Evolutionary conservation across 805 yeast species (phyloP).

Genomic region (Lachancea meyersii): DNA sequence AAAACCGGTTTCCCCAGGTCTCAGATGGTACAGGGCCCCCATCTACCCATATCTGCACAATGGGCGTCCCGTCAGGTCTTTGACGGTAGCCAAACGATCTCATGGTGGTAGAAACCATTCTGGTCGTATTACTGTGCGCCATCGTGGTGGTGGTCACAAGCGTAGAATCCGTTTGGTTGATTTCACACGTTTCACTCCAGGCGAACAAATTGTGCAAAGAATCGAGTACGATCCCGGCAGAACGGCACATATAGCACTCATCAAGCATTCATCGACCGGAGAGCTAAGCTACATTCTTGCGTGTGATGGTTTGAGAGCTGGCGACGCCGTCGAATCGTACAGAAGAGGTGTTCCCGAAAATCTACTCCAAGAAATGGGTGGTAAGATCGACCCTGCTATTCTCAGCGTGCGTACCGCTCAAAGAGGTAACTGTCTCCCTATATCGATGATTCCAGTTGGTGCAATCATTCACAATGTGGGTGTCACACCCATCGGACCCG

Average conservation of each 20-base stretch:
- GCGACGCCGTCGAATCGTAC: conserved; percentile 85
- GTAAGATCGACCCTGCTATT: conserved; percentile 86
- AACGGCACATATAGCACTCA: conserved; percentile 84
- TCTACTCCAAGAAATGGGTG: conserved; percentile 78
- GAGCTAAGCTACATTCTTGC: conserved; percentile 78
- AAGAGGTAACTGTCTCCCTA: conserved; percentile 91
- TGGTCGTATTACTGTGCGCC: conserved; percentile 86
- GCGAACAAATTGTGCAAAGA: conserved; percentile 73
- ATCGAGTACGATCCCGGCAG: conserved; percentile 96
- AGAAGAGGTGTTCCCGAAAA: conserved; percentile 80
- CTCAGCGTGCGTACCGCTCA: conserved; percentile 79
- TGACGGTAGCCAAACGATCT: conserved; percentile 66
- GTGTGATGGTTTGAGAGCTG: conserved; percentile 86
- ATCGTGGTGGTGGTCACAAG: conserved; percentile 95
- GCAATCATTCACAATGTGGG: conserved; percentile 86
- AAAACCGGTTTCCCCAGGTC: conserved; percentile 80
- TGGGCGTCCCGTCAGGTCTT: conserved; percentile 70
- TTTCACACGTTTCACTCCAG: conserved; percentile 57
- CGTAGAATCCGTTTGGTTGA: conserved; percentile 82
- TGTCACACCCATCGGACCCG: conserved; percentile 66
- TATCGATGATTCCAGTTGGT: conserved; percentile 91
- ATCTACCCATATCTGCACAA: conserved; percentile 80
- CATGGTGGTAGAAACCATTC: conserved; percentile 85
- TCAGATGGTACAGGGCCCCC: conserved; percentile 84
- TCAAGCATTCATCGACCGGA: conserved; percentile 57